phyloP scores from a whole-genome alignment of 306 rosid genomes.

The Dalbergia oliveri region DNA sequence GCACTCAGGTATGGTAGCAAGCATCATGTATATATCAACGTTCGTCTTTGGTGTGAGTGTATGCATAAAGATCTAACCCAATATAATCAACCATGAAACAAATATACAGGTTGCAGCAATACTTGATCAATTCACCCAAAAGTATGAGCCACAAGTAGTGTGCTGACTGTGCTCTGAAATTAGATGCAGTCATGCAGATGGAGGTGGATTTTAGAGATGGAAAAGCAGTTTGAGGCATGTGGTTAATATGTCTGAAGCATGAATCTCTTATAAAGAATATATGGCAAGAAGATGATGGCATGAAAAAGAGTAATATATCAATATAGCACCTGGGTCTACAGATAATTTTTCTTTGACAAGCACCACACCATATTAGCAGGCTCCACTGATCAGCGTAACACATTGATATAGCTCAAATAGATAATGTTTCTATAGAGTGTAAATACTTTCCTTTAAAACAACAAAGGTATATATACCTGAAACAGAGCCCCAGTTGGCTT shows the following conservation, averaged over 20 bases:
- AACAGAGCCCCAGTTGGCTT: constrained; percentile 89
- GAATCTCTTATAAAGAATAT: constrained; percentile 3
- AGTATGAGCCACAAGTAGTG: neutral
- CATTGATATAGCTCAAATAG: constrained; percentile 22
- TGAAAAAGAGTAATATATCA: neutral
- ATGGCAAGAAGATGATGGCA: neutral
- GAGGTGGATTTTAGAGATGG: neutral
- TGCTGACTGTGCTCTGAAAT: neutral
- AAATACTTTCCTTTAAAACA: constrained; percentile 5
- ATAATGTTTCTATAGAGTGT: neutral
- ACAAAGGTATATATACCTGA: constrained; percentile 67
- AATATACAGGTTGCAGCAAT: neutral
- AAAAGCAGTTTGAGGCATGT: neutral
- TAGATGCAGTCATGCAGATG: neutral
- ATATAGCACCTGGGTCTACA: neutral
- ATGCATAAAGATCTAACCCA: neutral
- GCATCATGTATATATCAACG: neutral
- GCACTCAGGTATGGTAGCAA: constrained; percentile 13
- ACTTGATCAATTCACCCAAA: neutral
- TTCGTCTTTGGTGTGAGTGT: neutral
- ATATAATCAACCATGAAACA: constrained; percentile 5
- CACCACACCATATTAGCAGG: neutral
- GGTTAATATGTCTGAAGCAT: neutral
- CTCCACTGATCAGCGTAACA: constrained; percentile 23
- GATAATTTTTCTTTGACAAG: constrained; percentile 9